phyloP scores from a whole-genome alignment of 345 rosid species.

The Euphorbia lathyris region DNA sequence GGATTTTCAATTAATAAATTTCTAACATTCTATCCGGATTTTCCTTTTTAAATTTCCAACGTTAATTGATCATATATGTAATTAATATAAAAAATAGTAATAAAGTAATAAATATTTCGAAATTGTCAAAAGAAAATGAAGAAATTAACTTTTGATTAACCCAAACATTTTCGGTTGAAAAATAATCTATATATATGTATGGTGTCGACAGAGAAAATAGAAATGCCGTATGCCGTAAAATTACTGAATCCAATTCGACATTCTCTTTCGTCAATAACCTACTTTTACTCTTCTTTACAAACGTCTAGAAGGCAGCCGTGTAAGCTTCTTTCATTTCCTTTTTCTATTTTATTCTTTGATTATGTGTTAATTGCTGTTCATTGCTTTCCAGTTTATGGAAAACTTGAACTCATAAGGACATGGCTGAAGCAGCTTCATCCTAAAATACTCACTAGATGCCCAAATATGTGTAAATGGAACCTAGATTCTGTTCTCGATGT shows the following conservation, averaged over 20 bases:
- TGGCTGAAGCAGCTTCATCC: constrained; percentile 23
- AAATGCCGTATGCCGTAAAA: constrained; percentile 25
- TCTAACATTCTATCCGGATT: too few species aligned
- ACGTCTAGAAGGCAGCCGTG: neutral
- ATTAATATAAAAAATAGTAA: too few species aligned
- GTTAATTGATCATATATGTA: too few species aligned
- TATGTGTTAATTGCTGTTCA: neutral
- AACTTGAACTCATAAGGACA: constrained; percentile 23
- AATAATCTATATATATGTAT: too few species aligned
- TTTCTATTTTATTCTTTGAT: neutral
- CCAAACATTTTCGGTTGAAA: too few species aligned
- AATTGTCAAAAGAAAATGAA: too few species aligned
- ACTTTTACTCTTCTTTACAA: neutral
- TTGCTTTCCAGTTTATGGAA: constrained; percentile 17
- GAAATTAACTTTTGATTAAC: too few species aligned
- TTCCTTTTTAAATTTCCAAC: too few species aligned
- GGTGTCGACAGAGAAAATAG: too few species aligned
- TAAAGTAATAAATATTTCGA: too few species aligned
- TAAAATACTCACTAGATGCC: neutral
- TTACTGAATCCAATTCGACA: constrained; percentile 23
- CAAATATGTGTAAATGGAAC: constrained; percentile 15
- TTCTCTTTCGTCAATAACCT: constrained; percentile 6
- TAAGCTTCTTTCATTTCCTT: neutral
- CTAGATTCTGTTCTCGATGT: constrained; percentile 3
- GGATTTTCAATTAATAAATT: too few species aligned